Base-by-base conservation (phyloP, 176 grass and related monocot species). In the Lolium multiflorum region DNA sequence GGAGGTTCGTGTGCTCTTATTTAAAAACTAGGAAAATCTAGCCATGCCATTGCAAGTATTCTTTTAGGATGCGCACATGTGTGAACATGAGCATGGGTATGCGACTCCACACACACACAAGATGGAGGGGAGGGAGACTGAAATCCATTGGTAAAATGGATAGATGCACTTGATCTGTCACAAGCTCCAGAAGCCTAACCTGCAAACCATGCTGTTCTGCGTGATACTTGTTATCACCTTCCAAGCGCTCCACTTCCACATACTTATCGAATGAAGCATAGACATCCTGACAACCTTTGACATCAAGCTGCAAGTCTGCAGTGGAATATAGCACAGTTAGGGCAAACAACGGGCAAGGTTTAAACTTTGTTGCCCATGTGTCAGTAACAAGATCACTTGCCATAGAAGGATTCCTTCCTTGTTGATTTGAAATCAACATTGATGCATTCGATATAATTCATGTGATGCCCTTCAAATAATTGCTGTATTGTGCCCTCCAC, bases 241-340 rank as follows among this genome's bases (percentile, higher is more conserved):
- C 97, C 77, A 99, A 62, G 16, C 86, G 87, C 85, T 99, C 97
- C 48, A 96, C 97, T 72, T 99, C 97, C 21, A 99, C 97, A 52
- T 99, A 99, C 80, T 99, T 97, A 81, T 99, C 97, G 81, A 99
- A 97, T 74, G 97, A 99, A 88, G 97, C 89, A 84, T 99, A 99
- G 28, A 99, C 83, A 87, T 99, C 94, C 73, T 88, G 88, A 61
- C 97, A 99, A 77, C 94, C 97, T 90, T 97, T 99, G 62, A 99
- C 97, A 90, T 99, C 97, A 76, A 99, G 88, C 86, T 99, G 97
- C 49, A 99, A 71, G 87, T 99, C 97, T 99, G 91, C 82, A 94
- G 37, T 55, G 58, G 65, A 60, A 82, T 85, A 66, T 66, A 67
- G 50, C 9, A 84, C 24, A 76, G 56, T 74, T 60, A 84, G 43